Conservation (phyloP, 1,284 basidiomycete genomes). For the Pisolithus thermaeus region DNA sequence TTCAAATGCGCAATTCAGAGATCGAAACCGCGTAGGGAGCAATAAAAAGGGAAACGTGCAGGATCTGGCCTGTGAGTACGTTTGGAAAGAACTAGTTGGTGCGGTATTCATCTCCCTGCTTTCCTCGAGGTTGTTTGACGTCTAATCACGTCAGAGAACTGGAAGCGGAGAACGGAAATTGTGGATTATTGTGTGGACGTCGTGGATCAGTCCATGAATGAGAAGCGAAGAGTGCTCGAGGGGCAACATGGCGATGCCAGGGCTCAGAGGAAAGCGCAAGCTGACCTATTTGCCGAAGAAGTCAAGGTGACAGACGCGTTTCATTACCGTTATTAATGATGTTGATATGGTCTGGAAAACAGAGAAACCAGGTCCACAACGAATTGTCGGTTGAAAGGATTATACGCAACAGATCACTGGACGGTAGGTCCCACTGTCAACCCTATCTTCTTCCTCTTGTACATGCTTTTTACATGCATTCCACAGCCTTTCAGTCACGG, state of each 20-base stretch:
- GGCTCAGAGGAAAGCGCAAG: constrained; percentile 44
- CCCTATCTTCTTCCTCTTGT: constrained; percentile 7
- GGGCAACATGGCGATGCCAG: constrained; percentile 39
- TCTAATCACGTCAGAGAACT: constrained; percentile 55
- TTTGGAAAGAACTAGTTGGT: constrained; percentile 85
- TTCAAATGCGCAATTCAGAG: constrained; percentile 73
- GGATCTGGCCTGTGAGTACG: constrained; percentile 69
- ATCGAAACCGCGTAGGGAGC: constrained; percentile 48
- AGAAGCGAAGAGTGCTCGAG: constrained; percentile 49
- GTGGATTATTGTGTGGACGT: constrained; percentile 75
- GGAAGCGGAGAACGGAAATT: constrained; percentile 75
- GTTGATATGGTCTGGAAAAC: constrained; percentile 18
- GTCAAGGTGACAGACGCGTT: constrained; percentile 55
- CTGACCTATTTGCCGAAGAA: constrained; percentile 62
- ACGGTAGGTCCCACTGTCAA: constrained; percentile 48
- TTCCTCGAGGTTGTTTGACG: constrained; percentile 8
- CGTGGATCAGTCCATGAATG: constrained; percentile 59
- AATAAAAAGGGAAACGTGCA: constrained; percentile 46
- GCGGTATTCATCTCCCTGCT: constrained; percentile 15
- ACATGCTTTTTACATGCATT: constrained; percentile 13
- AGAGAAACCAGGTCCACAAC: constrained; percentile 77
- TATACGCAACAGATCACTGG: constrained; percentile 68
- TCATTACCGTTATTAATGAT: constrained; percentile 24
- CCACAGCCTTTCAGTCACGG: constrained; percentile 70
- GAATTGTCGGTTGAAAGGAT: constrained; percentile 79